Percentiles rank a stretch among this genome's conserved stretches.
Conservation (phyloP, 768 basidiomycete genomes). For the Collybiopsis confluens region DNA sequence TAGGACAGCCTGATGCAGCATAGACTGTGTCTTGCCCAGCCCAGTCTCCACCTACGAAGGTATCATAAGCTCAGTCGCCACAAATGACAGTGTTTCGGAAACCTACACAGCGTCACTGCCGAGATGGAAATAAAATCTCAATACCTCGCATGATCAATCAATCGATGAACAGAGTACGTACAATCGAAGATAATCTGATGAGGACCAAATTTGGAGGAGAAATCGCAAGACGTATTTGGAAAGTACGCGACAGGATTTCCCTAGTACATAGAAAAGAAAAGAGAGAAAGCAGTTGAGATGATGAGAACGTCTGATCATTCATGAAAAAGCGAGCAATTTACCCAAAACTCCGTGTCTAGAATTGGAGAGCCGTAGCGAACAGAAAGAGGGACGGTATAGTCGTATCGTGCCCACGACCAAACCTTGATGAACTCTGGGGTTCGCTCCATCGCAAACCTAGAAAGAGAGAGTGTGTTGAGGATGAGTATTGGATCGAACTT, state of each 20-base stretch:
- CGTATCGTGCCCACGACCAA: slow-evolving; percentile 65
- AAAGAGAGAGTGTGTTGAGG: neutral
- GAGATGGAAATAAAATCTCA: neutral
- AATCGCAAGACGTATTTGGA: slow-evolving; percentile 54
- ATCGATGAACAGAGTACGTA: too few relatives aligned
- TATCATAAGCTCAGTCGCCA: too few relatives aligned
- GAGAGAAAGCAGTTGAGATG: neutral
- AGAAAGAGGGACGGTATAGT: slow-evolving; percentile 37
- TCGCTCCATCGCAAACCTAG: slow-evolving; percentile 62
- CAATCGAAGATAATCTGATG: slow-evolving; percentile 41
- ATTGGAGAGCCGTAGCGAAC: slow-evolving; percentile 34
- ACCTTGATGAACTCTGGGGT: slow-evolving; percentile 54
- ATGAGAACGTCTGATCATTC: too few relatives aligned
- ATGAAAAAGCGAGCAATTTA: too few relatives aligned
- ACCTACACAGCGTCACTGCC: too few relatives aligned
- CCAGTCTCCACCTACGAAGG: too few relatives aligned
- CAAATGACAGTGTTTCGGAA: too few relatives aligned
- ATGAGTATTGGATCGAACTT: neutral
- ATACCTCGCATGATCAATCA: neutral
- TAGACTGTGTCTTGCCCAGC: too few relatives aligned
- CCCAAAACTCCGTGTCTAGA: slow-evolving; percentile 53
- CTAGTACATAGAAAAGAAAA: slow-evolving; percentile 24
- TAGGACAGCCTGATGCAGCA: too few relatives aligned
- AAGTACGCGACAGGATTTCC: slow-evolving; percentile 60
- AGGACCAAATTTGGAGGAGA: slow-evolving; percentile 46